phyloP scores from a whole-genome alignment of 257 asterid genomes.

The Eucommia ulmoides region DNA sequence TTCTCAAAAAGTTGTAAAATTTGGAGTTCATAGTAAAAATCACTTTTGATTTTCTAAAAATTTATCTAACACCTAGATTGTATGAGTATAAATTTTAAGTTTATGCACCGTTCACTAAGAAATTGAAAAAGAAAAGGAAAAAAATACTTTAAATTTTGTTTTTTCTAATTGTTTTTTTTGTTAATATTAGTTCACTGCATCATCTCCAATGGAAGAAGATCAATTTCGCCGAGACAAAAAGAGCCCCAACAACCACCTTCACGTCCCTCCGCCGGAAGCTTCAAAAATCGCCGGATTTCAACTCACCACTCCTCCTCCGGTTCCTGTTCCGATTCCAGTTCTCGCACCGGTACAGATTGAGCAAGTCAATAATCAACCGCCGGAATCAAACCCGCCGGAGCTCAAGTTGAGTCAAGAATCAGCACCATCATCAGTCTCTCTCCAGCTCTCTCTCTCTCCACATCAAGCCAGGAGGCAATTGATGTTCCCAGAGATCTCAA shows the following conservation, averaged over 20 bases:
- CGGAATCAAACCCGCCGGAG: no score
- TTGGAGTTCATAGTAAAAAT: no score
- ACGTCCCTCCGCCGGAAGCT: slow-evolving; percentile 5
- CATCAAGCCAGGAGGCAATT: slow-evolving; percentile 32
- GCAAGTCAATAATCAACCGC: slow-evolving; percentile 28
- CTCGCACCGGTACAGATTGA: slow-evolving; percentile 17
- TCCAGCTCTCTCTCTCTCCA: slow-evolving; percentile 58
- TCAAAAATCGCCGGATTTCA: slow-evolving; percentile 28
- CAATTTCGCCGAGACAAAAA: neutral
- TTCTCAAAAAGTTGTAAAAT: no score
- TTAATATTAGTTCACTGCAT: neutral
- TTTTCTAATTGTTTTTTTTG: neutral
- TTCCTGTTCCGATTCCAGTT: slow-evolving; percentile 31
- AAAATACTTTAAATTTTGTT: no score
- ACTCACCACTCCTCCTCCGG: slow-evolving; percentile 18
- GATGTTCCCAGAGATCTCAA: slow-evolving; percentile 17
- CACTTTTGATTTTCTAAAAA: no score
- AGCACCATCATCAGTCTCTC: slow-evolving; percentile 32
- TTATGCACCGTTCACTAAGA: no score
- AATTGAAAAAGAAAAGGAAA: no score
- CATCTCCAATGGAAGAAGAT: neutral
- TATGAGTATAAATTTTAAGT: no score
- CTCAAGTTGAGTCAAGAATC: slow-evolving; percentile 26
- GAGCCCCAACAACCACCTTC: neutral
- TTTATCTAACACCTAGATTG: no score